A percentile compares a stretch with the other conserved stretches of the same genome.
Conservation (phyloP, 768 basidiomycete species). For the Collybia mongolica region DNA sequence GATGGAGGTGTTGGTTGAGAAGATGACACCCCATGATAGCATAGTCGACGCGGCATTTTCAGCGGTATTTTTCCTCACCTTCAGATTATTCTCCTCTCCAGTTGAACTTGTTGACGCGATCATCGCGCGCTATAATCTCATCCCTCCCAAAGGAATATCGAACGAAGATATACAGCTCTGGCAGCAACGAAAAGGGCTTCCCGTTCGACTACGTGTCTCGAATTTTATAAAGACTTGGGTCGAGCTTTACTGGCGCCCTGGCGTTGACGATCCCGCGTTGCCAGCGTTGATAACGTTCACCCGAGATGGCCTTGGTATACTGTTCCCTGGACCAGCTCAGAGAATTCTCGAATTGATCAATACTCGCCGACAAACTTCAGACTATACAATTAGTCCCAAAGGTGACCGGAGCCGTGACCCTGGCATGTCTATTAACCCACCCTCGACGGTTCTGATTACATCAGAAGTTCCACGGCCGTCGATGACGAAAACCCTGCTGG, state of each 20-base stretch:
- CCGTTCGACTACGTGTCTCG: conserved; percentile 86
- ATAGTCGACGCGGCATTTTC: conserved; percentile 87
- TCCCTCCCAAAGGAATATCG: conserved; percentile 56
- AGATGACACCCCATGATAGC: conserved; percentile 94
- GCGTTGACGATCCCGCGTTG: conserved; percentile 67
- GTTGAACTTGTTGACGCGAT: conserved; percentile 72
- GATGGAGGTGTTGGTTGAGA: conserved; percentile 87
- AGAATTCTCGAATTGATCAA: conserved; percentile 70
- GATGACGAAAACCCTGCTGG: conserved; percentile 78
- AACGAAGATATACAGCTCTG: conserved; percentile 68
- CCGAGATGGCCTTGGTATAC: conserved; percentile 53
- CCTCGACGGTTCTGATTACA: conserved; percentile 35
- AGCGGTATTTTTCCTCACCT: conserved; percentile 92
- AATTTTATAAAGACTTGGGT: conserved; percentile 96
- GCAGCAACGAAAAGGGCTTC: conserved; percentile 86
- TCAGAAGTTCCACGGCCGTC: conserved; percentile 83
- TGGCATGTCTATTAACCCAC: conserved; percentile 71
- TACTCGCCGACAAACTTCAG: conserved; percentile 48
- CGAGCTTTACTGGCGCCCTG: conserved; percentile 85
- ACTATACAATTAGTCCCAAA: conserved; percentile 51
- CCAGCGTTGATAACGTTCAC: conserved; percentile 59
- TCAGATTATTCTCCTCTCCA: conserved; percentile 87
- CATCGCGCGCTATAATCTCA: conserved; percentile 80
- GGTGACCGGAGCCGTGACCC: conserved; percentile 71
- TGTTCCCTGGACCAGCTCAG: conserved; percentile 70